Evolutionary conservation across 2,329 filamentous ascomycete species (phyloP).

Genomic region (Botrytis fragariae): DNA sequence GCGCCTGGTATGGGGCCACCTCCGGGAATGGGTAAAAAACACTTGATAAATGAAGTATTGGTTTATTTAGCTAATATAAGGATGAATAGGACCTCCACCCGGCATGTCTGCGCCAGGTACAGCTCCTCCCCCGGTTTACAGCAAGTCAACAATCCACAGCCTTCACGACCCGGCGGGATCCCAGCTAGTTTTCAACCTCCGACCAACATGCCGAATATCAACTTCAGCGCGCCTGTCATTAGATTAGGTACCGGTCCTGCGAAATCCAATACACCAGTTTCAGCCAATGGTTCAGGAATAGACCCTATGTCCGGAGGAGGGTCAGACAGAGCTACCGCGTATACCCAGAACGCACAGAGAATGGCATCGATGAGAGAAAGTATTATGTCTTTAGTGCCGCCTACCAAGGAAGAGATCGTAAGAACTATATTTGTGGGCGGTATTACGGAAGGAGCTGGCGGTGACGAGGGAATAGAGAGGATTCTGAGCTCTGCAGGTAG

Average conservation of each 20-base stretch:
- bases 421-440: conserved; percentile 88
- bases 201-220: conserved; percentile 92
- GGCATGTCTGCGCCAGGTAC: conserved; percentile 82
- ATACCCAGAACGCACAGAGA: conserved; percentile 57
- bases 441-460: conserved; percentile 74
- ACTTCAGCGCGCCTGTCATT: conserved; percentile 96
- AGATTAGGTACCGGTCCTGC: conserved; percentile 76
- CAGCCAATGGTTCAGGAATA: conserved; percentile 44
- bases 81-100: conserved; percentile 64
- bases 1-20: conserved; percentile 72
- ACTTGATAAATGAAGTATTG: not conserved
- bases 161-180: conserved; percentile 76
- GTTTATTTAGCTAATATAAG: conserved; percentile 28
- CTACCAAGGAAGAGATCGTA: conserved; percentile 85
- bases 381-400: conserved; percentile 72
- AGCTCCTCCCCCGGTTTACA: conserved; percentile 75
- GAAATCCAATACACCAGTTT: conserved; percentile 51
- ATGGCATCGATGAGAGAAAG: conserved; percentile 64
- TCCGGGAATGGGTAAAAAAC: conserved; percentile 73
- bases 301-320: conserved; percentile 41
- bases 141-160: conserved; percentile 69
- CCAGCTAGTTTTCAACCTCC: conserved; percentile 85
- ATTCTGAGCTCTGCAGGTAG: conserved; percentile 75
- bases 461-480: conserved; percentile 75
- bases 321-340: not conserved